Conservation (phyloP, 2,329 filamentous ascomycete species). For the Ascochyta viciae-villosae region DNA sequence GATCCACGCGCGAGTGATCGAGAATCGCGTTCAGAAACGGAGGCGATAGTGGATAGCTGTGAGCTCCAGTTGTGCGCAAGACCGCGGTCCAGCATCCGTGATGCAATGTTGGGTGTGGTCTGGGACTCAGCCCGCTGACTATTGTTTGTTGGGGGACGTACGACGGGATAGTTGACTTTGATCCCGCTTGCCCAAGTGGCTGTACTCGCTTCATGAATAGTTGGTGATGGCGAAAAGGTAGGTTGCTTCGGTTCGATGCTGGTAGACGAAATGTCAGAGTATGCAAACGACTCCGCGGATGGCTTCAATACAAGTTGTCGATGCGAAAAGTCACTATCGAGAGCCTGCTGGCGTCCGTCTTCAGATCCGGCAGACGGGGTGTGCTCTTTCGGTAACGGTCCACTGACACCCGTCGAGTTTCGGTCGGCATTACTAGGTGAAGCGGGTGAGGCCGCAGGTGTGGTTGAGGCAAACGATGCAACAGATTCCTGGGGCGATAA, state of each 20-base stretch:
- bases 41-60: constrained; percentile 49
- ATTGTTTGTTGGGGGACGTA: constrained; percentile 46
- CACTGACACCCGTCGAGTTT: constrained; percentile 38
- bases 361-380: constrained; percentile 37
- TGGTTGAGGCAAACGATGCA: constrained; percentile 45
- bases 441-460: constrained; percentile 32
- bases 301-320: constrained; percentile 37
- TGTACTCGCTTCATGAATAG: constrained; percentile 46
- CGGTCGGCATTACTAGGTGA: constrained; percentile 34
- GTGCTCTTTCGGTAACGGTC: constrained; percentile 33
- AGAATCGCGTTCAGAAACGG: constrained; percentile 47
- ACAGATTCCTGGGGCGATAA: constrained; percentile 46
- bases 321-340: constrained; percentile 39
- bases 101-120: constrained; percentile 41
- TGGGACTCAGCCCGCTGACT: constrained; percentile 47
- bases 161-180: constrained; percentile 46
- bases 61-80: constrained; percentile 51
- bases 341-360: constrained; percentile 40
- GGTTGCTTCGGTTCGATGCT: constrained; percentile 44
- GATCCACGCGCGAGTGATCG: constrained; percentile 43
- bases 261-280: constrained; percentile 44
- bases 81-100: constrained; percentile 49
- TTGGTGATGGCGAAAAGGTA: constrained; percentile 37
- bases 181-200: constrained; percentile 44
- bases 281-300: constrained; percentile 46